A percentile compares a stretch with the other conserved stretches of the same genome.
Conservation (phyloP, 305 asterid species). For the Fraxinus floribunda region DNA sequence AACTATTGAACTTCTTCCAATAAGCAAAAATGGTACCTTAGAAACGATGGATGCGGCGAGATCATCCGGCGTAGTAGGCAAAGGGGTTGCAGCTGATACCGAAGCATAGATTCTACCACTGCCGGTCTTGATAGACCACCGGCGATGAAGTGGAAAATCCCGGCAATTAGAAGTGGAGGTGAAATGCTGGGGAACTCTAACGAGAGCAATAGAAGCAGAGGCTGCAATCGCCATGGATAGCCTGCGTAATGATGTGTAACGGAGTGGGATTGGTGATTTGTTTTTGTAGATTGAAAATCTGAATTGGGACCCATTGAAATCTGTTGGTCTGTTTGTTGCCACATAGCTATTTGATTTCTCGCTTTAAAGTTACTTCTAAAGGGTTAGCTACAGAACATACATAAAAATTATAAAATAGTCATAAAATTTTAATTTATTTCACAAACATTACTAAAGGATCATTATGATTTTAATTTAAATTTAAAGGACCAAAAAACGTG, state of each 20-base stretch:
- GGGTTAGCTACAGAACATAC: too few relatives aligned
- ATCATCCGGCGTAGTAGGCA: constrained; percentile 49
- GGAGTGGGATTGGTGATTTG: neutral
- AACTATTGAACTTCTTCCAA: neutral
- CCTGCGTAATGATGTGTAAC: neutral
- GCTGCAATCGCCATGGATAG: constrained; percentile 21
- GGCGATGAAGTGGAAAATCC: constrained; percentile 20
- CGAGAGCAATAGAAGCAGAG: constrained; percentile 35
- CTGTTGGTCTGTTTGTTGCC: neutral
- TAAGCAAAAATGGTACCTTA: constrained; percentile 39
- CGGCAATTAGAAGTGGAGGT: constrained; percentile 14
- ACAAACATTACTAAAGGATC: too few relatives aligned
- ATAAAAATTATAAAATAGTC: too few relatives aligned
- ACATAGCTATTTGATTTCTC: neutral
- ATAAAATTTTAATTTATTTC: too few relatives aligned
- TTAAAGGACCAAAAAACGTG: too few relatives aligned
- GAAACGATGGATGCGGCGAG: constrained; percentile 63
- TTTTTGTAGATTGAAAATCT: neutral
- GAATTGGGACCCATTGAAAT: neutral
- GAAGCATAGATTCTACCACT: constrained; percentile 41
- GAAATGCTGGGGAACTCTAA: constrained; percentile 29
- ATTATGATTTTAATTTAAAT: too few relatives aligned
- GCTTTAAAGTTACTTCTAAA: neutral
- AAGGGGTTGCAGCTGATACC: constrained; percentile 43
- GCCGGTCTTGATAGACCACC: constrained; percentile 18